These are phyloP conservation scores for Aeschynomene evenia DNA, from an alignment of 306 rosid species.

Conservation along the genomic window DNA sequence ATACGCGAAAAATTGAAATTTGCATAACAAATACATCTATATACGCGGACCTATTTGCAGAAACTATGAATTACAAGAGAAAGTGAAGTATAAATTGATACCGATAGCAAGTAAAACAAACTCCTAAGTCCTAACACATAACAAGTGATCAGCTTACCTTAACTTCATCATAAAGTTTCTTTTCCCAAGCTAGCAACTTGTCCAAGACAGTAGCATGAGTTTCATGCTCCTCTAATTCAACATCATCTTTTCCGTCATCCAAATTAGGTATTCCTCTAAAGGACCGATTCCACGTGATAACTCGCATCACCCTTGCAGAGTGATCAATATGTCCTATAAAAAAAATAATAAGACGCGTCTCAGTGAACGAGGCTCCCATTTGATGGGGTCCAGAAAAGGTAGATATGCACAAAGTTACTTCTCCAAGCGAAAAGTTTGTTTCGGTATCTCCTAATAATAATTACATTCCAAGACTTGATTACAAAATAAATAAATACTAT, in stretches of 20 bases:
- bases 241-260: conserved; percentile 72
- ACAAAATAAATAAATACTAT: background rate
- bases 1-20: background rate
- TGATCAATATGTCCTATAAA: conserved; percentile 88
- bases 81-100: background rate
- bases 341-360: too few species aligned
- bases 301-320: conserved; percentile 92
- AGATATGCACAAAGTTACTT: background rate
- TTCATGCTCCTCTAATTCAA: conserved; percentile 73
- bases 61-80: background rate
- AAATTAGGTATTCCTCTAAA: conserved; percentile 58
- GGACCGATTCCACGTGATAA: conserved; percentile 91
- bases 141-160: conserved; percentile 49
- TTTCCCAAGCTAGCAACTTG: conserved; percentile 97
- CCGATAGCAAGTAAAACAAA: background rate
- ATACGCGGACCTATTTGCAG: background rate
- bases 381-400: background rate
- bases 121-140: background rate
- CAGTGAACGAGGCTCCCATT: too few species aligned
- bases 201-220: conserved; percentile 94
- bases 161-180: conserved; percentile 92
- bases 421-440: too few species aligned
- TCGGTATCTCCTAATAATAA: too few species aligned
- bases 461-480: too few species aligned
- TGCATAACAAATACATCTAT: background rate